Evolutionary conservation across 2,329 filamentous ascomycete species (phyloP), one percentile per base, ranked within the genome.

Genomic region (Fusarium longipes): DNA sequence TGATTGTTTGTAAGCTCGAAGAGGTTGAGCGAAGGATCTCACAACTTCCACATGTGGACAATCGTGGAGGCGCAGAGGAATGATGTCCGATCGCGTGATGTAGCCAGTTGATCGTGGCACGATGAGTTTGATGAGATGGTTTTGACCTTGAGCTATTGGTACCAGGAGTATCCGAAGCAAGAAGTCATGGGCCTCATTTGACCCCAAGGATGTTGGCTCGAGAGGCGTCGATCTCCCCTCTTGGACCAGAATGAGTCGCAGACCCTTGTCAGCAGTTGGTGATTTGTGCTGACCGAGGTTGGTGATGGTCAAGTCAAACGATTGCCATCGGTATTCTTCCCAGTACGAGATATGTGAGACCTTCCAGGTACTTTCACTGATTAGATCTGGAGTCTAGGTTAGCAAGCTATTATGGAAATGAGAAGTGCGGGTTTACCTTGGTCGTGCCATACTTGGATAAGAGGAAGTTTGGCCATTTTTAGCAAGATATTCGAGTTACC

Each of bases 251-350:
- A 42, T 30, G 11, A 51, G 24, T n/a, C 27, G 48, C 8, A 42
- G 14, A 32, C 17, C 22, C 30, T 33, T 11, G 17, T 51, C 17
- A 3, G 7, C 6, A 51, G 14, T 51, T 29, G 17, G 9, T 30
- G 10, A 22, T 51, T 30, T 3, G 15, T 25, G 27, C 5, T 32
- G 24, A 17, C 12, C 2, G 22, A 49, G 25, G 36, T 14, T 33
- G n/a, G 52, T 32, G n/a, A 56, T 35, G 27, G 27, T n/a, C 27
- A 56, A 39, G 25, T 56, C 52, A 27, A 56, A 12, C 8, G 52
- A 56, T 38, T 56, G 43, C 52, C 52, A 56, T 48, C 29, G 27
- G 14, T 56, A 29, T n/a, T 33, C n/a, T 38, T 56, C 33, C 43
- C 39, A 49, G 32, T 40, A 29, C 17, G 40, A 56, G 24, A 39